phyloP scores from a whole-genome alignment of 805 yeast species.

The Pichia phayaonensis region DNA sequence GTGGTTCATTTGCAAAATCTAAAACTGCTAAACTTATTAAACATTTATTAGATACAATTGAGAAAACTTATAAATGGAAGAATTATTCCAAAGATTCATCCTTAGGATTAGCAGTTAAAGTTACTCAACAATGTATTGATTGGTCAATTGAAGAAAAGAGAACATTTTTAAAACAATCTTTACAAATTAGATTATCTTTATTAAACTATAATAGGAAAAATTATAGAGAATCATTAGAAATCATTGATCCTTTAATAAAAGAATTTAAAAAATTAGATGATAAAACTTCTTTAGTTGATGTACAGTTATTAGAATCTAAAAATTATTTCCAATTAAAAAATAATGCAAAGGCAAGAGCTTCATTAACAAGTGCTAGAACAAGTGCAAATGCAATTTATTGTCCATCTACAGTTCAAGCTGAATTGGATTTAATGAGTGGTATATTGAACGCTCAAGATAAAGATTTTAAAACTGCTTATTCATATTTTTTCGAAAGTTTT shows the following conservation, averaged over 20 bases:
- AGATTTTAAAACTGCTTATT: slow-evolving; percentile 92
- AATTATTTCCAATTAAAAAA: slow-evolving; percentile 89
- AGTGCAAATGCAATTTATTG: slow-evolving; percentile 96
- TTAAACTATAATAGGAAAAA: slow-evolving; percentile 57
- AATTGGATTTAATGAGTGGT: slow-evolving; percentile 91
- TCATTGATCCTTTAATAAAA: slow-evolving; percentile 62
- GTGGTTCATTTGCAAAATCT: slow-evolving; percentile 69
- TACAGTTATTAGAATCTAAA: slow-evolving; percentile 83
- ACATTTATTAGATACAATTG: slow-evolving; percentile 71
- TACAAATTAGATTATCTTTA: slow-evolving; percentile 76
- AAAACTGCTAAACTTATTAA: slow-evolving; percentile 90
- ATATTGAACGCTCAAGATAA: slow-evolving; percentile 93
- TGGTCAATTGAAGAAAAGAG: slow-evolving; percentile 85
- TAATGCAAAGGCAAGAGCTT: slow-evolving; percentile 83
- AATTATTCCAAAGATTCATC: slow-evolving; percentile 27
- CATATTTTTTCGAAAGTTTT: slow-evolving; percentile 91
- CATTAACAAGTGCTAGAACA: slow-evolving; percentile 91
- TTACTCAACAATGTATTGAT: slow-evolving; percentile 71
- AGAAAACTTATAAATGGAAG: slow-evolving; percentile 37
- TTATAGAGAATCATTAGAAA: slow-evolving; percentile 62
- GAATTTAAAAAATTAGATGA: slow-evolving; percentile 95
- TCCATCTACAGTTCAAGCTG: slow-evolving; percentile 90
- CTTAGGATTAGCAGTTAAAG: slow-evolving; percentile 60
- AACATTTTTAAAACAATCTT: slow-evolving; percentile 79
- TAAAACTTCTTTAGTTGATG: slow-evolving; percentile 90